These are phyloP conservation scores for Amyloporia xantha DNA, from an alignment of 768 basidiomycete genomes.

Conservation along the genomic window DNA sequence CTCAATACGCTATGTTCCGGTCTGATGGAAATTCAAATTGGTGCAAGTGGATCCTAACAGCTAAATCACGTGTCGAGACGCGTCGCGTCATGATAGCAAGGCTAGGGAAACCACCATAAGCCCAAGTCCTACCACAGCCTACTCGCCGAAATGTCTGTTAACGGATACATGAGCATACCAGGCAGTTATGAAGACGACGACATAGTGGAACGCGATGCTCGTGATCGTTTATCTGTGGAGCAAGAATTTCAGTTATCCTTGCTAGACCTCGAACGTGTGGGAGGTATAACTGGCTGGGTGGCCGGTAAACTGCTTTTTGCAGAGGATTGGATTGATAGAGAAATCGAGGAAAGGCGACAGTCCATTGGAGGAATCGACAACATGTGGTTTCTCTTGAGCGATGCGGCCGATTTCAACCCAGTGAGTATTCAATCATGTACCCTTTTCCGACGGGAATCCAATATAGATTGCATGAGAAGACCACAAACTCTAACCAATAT, in stretches of 20 bases:
- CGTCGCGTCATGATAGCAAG: not conserved
- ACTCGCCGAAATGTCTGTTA: not conserved
- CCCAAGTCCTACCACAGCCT: not conserved
- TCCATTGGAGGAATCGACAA: slow-evolving; percentile 21
- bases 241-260: slow-evolving; percentile 13
- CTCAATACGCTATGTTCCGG: not conserved
- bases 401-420: slow-evolving; percentile 19
- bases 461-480: too few species aligned
- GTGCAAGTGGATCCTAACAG: not conserved
- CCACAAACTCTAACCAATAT: too few species aligned
- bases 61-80: too few species aligned
- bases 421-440: slow-evolving; percentile 5
- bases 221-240: slow-evolving; percentile 8
- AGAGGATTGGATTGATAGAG: slow-evolving; percentile 11
- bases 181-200: slow-evolving; percentile 8
- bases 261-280: slow-evolving; percentile 4
- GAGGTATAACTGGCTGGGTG: slow-evolving; percentile 7
- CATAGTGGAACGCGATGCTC: not conserved
- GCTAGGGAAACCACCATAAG: not conserved
- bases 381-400: slow-evolving; percentile 16
- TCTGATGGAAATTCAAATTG: not conserved
- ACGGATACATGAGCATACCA: not conserved
- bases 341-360: slow-evolving; percentile 13
- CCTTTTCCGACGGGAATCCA: too few species aligned
- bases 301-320: slow-evolving; percentile 4